These are phyloP conservation scores for Auriscalpium orientale DNA, from an alignment of 768 basidiomycete genomes.

Conservation along the genomic window DNA sequence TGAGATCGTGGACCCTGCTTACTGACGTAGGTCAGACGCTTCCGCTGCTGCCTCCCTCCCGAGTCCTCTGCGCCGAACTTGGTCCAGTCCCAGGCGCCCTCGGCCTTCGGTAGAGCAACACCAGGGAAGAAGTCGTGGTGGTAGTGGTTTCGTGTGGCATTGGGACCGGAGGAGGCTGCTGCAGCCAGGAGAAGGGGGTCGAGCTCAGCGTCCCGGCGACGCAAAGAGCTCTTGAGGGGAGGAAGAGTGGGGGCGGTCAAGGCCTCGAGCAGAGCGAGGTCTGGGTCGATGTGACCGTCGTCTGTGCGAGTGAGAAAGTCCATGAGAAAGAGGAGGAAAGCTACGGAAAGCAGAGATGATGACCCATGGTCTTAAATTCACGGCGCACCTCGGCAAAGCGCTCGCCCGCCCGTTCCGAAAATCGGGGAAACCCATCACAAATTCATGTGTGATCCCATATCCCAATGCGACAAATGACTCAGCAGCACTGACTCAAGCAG, in stretches of 20 bases:
- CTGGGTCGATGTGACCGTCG: slow-evolving; percentile 30
- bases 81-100: slow-evolving; percentile 52
- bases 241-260: slow-evolving; percentile 44
- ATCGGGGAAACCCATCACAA: too few species aligned
- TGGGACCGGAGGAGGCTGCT: slow-evolving; percentile 64
- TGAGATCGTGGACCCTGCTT: slow-evolving; percentile 67
- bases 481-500: too few species aligned
- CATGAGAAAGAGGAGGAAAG: background rate
- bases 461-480: too few species aligned
- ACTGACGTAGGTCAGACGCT: slow-evolving; percentile 56
- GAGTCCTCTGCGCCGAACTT: slow-evolving; percentile 40
- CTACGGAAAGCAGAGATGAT: background rate
- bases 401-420: too few species aligned
- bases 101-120: slow-evolving; percentile 41
- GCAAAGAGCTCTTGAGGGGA: slow-evolving; percentile 33
- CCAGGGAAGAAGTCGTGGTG: slow-evolving; percentile 72
- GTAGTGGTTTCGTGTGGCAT: slow-evolving; percentile 81
- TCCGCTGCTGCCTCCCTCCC: slow-evolving; percentile 31
- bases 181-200: slow-evolving; percentile 78
- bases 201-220: slow-evolving; percentile 62
- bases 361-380: background rate
- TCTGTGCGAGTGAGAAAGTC: slow-evolving; percentile 21
- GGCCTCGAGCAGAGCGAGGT: slow-evolving; percentile 58
- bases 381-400: too few species aligned
- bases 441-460: too few species aligned